These are phyloP conservation scores for Tripidium arundinaceum DNA, from an alignment of 202 grass and related monocot genomes.

Conservation along the genomic window DNA sequence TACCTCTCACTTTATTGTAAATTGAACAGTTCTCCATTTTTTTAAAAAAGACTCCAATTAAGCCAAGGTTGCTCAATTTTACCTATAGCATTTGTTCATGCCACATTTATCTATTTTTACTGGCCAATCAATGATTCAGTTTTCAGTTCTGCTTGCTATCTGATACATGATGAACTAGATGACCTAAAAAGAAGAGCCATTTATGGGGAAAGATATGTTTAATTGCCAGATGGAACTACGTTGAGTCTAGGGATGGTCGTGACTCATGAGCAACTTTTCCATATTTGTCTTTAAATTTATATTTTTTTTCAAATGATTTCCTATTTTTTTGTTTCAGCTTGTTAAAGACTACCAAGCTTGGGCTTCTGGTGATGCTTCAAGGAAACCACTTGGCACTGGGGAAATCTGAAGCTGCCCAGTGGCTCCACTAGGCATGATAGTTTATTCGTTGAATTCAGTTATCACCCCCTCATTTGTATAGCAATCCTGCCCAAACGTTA, in stretches of 20 bases:
- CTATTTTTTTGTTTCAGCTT: constrained; percentile 49
- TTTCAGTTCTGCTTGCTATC: not conserved
- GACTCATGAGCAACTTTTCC: not conserved
- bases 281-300: not conserved
- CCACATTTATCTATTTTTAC: not conserved
- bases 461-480: not conserved
- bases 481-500: constrained; percentile 9
- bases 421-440: constrained; percentile 14
- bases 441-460: constrained; percentile 20
- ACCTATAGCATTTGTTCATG: not conserved
- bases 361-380: constrained; percentile 88
- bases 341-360: constrained; percentile 87
- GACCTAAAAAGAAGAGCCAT: not conserved
- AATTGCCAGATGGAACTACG: not conserved
- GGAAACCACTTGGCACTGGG: constrained; percentile 85
- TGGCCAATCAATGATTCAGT: not conserved
- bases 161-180: not conserved
- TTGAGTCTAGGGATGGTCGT: not conserved
- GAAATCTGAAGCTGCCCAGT: constrained; percentile 65
- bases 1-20: not conserved
- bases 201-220: not conserved
- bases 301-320: not conserved
- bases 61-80: not conserved
- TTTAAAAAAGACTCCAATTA: not conserved
- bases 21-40: not conserved